phyloP scores from a whole-genome alignment of 208 protist species.

The Crithidia fasciculata region DNA sequence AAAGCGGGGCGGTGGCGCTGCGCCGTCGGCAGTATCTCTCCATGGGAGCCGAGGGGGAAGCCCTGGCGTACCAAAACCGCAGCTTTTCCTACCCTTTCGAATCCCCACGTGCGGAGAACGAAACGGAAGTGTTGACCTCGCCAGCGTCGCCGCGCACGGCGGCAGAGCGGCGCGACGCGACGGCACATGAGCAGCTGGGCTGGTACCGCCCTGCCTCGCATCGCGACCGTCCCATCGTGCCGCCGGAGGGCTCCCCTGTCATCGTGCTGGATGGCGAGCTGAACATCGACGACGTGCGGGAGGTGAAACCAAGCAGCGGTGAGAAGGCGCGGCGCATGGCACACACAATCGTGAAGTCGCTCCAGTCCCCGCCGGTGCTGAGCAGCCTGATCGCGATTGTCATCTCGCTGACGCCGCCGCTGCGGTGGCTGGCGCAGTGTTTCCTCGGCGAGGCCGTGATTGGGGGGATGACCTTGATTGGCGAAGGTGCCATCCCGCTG shows the following conservation, averaged over 20 bases:
- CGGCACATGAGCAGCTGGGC: constrained; percentile 38
- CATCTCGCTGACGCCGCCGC: constrained; percentile 66
- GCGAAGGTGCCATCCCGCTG: constrained; percentile 64
- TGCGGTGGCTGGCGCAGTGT: constrained; percentile 64
- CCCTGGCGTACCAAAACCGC: constrained; percentile 16
- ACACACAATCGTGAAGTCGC: constrained; percentile 21
- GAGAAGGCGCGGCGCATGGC: constrained; percentile 16
- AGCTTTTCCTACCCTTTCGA: constrained; percentile 37
- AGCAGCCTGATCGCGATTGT: constrained; percentile 56
- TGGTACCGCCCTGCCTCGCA: constrained; percentile 43
- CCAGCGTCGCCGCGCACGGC: not conserved
- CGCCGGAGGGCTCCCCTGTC: constrained; percentile 9
- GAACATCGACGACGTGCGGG: constrained; percentile 5
- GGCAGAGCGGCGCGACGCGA: constrained; percentile 31
- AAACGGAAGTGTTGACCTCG: not conserved
- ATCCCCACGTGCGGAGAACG: constrained; percentile 2
- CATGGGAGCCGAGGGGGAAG: constrained; percentile 4
- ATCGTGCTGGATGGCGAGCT: constrained; percentile 20
- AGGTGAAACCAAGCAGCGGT: not conserved
- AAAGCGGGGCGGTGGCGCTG: not conserved
- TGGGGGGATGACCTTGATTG: constrained; percentile 59
- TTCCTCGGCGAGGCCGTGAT: constrained; percentile 47
- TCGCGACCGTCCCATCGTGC: constrained; percentile 33
- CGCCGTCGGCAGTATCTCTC: constrained; percentile 9
- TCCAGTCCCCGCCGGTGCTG: constrained; percentile 54